Evolutionary conservation across 768 basidiomycete species (phyloP).

Genomic region (Boletus vermiculosoides): DNA sequence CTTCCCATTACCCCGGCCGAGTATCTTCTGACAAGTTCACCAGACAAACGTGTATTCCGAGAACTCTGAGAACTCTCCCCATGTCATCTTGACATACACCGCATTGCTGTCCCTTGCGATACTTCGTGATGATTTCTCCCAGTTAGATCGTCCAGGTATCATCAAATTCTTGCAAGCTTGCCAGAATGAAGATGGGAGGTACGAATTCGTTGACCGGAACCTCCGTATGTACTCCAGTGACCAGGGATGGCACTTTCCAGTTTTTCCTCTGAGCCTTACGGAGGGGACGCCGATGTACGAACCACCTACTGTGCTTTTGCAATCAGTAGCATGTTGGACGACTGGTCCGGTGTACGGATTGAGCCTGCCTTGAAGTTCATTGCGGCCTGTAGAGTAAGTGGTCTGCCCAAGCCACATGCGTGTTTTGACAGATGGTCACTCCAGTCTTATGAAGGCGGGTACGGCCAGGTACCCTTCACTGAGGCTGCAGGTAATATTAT

Average conservation of each 20-base stretch:
- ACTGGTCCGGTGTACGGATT: slow-evolving; percentile 75
- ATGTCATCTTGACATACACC: slow-evolving; percentile 93
- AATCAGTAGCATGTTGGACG: slow-evolving; percentile 72
- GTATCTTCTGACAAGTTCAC: slow-evolving; percentile 12
- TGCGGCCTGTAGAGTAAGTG: slow-evolving; percentile 64
- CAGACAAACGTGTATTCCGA: slow-evolving; percentile 41
- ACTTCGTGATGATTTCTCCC: slow-evolving; percentile 79
- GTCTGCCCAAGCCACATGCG: background rate
- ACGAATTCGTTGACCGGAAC: slow-evolving; percentile 8
- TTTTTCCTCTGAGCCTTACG: slow-evolving; percentile 68
- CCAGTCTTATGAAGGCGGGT: slow-evolving; percentile 92
- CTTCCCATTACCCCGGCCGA: background rate
- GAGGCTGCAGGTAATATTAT: slow-evolving; percentile 75
- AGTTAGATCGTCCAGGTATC: slow-evolving; percentile 69
- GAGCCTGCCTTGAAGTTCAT: slow-evolving; percentile 63
- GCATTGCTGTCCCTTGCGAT: slow-evolving; percentile 81
- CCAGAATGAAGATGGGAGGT: slow-evolving; percentile 86
- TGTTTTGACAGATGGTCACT: slow-evolving; percentile 1
- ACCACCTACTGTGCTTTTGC: slow-evolving; percentile 87
- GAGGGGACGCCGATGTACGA: slow-evolving; percentile 74
- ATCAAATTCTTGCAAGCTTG: slow-evolving; percentile 64
- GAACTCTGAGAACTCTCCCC: slow-evolving; percentile 60
- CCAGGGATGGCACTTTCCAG: slow-evolving; percentile 35
- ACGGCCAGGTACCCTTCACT: slow-evolving; percentile 73
- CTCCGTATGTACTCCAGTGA: slow-evolving; percentile 1